Evolutionary conservation across 495 filamentous ascomycete species (phyloP).

Genomic region (Aspergillus heteromorphus): DNA sequence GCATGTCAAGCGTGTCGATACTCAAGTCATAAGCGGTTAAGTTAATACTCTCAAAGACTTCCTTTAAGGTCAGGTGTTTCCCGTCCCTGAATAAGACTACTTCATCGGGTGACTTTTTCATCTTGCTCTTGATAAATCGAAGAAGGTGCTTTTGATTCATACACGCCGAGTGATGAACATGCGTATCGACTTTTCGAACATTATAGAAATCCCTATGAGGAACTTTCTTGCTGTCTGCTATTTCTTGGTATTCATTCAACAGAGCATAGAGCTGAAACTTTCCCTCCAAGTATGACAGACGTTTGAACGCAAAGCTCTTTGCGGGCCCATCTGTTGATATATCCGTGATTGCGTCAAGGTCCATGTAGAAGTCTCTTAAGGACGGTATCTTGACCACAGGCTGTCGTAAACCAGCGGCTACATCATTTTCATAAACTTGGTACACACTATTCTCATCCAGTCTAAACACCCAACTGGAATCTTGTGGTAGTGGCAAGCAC

Average conservation of each 20-base stretch:
- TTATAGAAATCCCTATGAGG: constrained; percentile 99
- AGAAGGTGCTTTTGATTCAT: constrained; percentile 99
- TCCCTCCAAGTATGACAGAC: constrained; percentile 90
- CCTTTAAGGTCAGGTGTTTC: constrained; percentile 80
- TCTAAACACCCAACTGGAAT: constrained; percentile 62
- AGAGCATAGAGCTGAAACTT: constrained; percentile 93
- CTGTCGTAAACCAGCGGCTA: constrained; percentile 52
- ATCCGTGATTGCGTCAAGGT: constrained; percentile 78
- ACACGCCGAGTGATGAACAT: constrained; percentile 98
- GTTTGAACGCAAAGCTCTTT: constrained; percentile 93
- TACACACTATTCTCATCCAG: constrained; percentile 83
- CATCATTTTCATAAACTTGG: constrained; percentile 70
- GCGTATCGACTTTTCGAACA: constrained; percentile 95
- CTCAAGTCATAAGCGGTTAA: constrained; percentile 95
- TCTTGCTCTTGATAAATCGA: constrained; percentile 98
- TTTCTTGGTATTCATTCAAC: constrained; percentile 94
- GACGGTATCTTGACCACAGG: constrained; percentile 80
- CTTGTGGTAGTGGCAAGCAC: constrained; percentile 60
- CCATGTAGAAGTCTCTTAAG: constrained; percentile 89
- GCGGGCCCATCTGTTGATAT: constrained; percentile 90
- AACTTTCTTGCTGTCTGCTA: constrained; percentile 94
- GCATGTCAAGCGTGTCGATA: constrained; percentile 98
- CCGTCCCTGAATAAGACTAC: constrained; percentile 90
- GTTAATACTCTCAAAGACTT: constrained; percentile 97
- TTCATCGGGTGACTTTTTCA: constrained; percentile 95